Conservation (phyloP, 2,329 filamentous ascomycete genomes). For the Septoria petroselini region DNA sequence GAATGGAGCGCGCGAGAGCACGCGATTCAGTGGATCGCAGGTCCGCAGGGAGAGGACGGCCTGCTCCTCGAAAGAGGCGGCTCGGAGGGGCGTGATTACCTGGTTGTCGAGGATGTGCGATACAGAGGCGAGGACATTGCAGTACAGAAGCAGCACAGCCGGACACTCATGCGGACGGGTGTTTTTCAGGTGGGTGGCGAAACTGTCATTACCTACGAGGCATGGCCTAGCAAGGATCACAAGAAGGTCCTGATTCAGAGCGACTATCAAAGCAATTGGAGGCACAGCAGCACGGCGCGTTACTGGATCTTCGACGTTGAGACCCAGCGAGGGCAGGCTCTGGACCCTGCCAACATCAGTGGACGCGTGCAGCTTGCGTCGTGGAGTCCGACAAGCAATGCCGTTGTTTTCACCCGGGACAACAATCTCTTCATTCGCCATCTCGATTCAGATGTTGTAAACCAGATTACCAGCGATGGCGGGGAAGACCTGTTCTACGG, state of each 20-base stretch:
- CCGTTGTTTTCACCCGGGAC: conserved; percentile 80
- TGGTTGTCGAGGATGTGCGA: conserved; percentile 84
- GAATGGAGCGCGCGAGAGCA: conserved; percentile 63
- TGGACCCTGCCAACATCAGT: conserved; percentile 66
- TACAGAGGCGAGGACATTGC: conserved; percentile 48
- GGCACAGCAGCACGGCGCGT: conserved; percentile 78
- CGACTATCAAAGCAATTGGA: conserved; percentile 71
- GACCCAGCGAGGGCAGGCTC: conserved; percentile 69
- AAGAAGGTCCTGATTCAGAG: conserved; percentile 83
- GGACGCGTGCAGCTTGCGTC: conserved; percentile 75
- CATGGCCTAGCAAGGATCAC: conserved; percentile 77
- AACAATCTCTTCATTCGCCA: conserved; percentile 88
- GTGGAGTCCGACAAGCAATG: conserved; percentile 85
- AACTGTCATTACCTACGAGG: conserved; percentile 56
- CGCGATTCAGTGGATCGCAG: conserved; percentile 72
- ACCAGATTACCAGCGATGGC: conserved; percentile 80
- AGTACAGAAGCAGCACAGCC: conserved; percentile 51
- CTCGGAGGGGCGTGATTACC: conserved; percentile 62
- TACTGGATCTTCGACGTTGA: conserved; percentile 94
- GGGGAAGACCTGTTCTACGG: conserved; percentile 90
- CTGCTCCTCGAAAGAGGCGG: conserved; percentile 71
- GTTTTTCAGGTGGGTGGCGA: conserved; percentile 60
- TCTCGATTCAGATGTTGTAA: conserved; percentile 57
- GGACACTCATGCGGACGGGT: conserved; percentile 70
- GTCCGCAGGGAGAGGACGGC: conserved; percentile 75